These are phyloP conservation scores for Trebouxia sp. DNA, from an alignment of 139 green algal genomes.

Conservation along the genomic window DNA sequence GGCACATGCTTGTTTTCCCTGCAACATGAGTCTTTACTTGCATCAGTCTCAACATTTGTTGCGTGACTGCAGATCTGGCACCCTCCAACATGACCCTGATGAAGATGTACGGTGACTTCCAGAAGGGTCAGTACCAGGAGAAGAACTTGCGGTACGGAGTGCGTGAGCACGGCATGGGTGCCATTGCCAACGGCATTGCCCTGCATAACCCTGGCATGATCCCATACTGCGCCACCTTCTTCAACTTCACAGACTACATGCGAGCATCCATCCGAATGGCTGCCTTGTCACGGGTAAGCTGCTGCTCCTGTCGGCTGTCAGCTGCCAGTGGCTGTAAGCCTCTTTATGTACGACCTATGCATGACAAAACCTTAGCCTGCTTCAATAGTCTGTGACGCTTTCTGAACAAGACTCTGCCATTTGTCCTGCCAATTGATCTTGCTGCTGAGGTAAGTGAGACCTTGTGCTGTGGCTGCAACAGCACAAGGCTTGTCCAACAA, in stretches of 20 bases:
- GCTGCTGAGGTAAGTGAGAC: too few relatives aligned
- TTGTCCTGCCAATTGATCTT: too few relatives aligned
- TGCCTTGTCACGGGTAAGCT: constrained; percentile 79
- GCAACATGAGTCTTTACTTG: too few relatives aligned
- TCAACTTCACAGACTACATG: constrained; percentile 99
- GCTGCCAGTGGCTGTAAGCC: too few relatives aligned
- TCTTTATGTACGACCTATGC: too few relatives aligned
- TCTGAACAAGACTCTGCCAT: too few relatives aligned
- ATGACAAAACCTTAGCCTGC: too few relatives aligned
- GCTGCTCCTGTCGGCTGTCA: too few relatives aligned
- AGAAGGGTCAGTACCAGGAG: constrained; percentile 88
- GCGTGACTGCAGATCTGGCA: constrained; percentile 90
- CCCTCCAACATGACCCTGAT: constrained; percentile 99
- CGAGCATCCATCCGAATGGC: constrained; percentile 93
- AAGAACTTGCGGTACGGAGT: constrained; percentile 98
- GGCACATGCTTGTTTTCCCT: background rate
- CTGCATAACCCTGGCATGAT: constrained; percentile 92
- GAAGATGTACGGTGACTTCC: constrained; percentile 98
- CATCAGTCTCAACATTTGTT: background rate
- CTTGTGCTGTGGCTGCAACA: too few relatives aligned
- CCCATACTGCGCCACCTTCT: constrained; percentile 99
- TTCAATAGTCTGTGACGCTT: too few relatives aligned
- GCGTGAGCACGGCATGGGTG: constrained; percentile 98
- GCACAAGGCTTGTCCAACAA: too few relatives aligned
- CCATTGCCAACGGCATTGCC: constrained; percentile 95